Evolutionary conservation across 1,139 yeast genomes (phyloP), one percentile per base, ranked within the genome.

Genomic region (Saccharomyces hybrid): DNA sequence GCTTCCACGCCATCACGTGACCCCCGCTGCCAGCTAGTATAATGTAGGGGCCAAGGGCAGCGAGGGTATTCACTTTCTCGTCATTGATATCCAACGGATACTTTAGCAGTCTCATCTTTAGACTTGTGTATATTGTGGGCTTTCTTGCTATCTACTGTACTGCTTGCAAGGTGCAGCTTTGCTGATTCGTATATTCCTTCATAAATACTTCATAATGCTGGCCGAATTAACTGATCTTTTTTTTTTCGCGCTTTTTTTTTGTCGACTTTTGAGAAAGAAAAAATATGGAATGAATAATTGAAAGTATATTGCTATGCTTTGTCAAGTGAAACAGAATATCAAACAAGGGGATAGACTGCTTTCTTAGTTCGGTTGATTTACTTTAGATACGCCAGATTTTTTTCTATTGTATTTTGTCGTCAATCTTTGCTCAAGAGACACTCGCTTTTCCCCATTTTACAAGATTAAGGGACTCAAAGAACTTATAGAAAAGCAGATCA

Each of bases 1-100:
- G 49, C 72, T 74, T 61, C 81, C 83, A 54, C 60, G 68, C 48
- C 78, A 80, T 14, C 73, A 75, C 14, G 80, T 73, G 47, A 73
- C 71, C 53, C 59, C 52, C 55, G 27, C 57, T 54, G 20, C 60
- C 61, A 11, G 59, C 56, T n/a, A 64, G 23, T 11, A 65, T 26
- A 31, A 63, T 54, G 29, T 54, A 51, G 14, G 55, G 51, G n/a
- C 60, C 59, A 14, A 66, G 64, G 2, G 61, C 50, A 1, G 58
- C 56, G 50, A 71, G 47, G 8, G 69, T 62, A 26, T 65, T 62
- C 5, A 69, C 61, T n/a, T 60, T 61, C 14, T 51, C 57, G 28
- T 44, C 53, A 48, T 53, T 56, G 9, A 50, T 53, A 9, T 56
- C 61, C 14, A 57, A 55, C 5, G 75, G 75, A 23, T 69, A 66